A percentile compares a stretch with the other conserved stretches of the same genome.
phyloP scores from a whole-genome alignment of 768 basidiomycete genomes.

The Tremella fuciformis region DNA sequence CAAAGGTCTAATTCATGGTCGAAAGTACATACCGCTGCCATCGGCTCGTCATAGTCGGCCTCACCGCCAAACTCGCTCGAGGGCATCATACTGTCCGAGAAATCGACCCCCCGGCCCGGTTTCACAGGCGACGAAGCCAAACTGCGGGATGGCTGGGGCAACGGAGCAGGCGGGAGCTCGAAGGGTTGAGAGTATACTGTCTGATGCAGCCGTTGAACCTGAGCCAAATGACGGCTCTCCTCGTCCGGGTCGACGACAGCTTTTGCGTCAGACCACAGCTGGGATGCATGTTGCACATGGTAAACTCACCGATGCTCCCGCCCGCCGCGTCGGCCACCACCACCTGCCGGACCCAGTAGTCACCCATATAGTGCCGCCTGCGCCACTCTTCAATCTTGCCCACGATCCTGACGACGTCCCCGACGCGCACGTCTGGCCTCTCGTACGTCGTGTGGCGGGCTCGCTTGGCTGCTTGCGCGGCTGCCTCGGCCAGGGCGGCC shows the following conservation, averaged over 20 bases:
- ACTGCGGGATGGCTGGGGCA: background rate
- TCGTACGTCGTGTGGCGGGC: constrained; percentile 21
- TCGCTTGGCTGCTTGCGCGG: background rate
- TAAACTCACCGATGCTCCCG: constrained; percentile 35
- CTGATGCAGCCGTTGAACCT: constrained; percentile 27
- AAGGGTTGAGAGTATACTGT: constrained; percentile 32
- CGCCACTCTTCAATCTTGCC: constrained; percentile 42
- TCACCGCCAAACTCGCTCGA: constrained; percentile 27
- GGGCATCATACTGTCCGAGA: constrained; percentile 14
- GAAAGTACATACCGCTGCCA: background rate
- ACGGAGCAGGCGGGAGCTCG: constrained; percentile 13
- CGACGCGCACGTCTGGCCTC: constrained; percentile 32
- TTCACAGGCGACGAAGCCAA: constrained; percentile 5
- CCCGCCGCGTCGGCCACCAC: constrained; percentile 33
- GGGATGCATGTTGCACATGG: background rate
- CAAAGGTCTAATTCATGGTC: background rate
- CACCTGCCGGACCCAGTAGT: constrained; percentile 36
- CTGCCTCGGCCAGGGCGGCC: constrained; percentile 11
- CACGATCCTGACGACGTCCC: constrained; percentile 37
- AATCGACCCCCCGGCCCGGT: background rate
- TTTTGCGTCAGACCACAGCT: constrained; percentile 4
- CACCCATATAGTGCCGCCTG: constrained; percentile 20
- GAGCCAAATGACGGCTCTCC: constrained; percentile 20
- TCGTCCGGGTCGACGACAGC: constrained; percentile 37
- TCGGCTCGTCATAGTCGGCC: background rate